A percentile compares a stretch with the other conserved stretches of the same genome.
Conservation (phyloP, 345 rosid species). For the Dipteronia sinensis region DNA sequence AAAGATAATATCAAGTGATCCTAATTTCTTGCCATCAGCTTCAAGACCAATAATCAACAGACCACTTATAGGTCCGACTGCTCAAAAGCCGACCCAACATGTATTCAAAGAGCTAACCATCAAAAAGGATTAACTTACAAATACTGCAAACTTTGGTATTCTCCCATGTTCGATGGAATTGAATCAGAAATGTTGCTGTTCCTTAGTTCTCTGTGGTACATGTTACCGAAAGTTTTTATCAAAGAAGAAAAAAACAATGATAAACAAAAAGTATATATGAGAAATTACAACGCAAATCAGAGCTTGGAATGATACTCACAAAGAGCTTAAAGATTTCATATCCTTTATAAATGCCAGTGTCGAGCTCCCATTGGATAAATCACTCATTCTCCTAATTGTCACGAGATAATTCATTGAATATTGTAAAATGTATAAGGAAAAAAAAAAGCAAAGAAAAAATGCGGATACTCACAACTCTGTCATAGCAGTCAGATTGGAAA, state of each 20-base stretch:
- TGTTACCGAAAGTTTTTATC: neutral
- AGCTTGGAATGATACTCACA: conserved; percentile 46
- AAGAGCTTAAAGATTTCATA: conserved; percentile 43
- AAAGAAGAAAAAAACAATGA: neutral
- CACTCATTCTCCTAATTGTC: conserved; percentile 57
- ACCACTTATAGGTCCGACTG: too few relatives aligned
- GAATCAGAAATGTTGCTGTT: conserved; percentile 52
- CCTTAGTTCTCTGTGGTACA: conserved; percentile 51
- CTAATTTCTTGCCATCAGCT: too few relatives aligned
- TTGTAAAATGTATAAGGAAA: neutral
- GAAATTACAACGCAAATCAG: neutral
- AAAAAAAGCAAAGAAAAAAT: neutral
- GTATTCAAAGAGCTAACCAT: neutral
- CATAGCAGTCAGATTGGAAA: conserved; percentile 45
- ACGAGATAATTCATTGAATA: conserved; percentile 2
- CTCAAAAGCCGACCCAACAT: neutral
- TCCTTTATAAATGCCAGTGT: conserved; percentile 51
- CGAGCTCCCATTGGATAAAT: conserved; percentile 56
- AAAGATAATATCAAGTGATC: too few relatives aligned
- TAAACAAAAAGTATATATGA: neutral
- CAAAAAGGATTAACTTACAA: conserved; percentile 45
- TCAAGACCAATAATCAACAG: too few relatives aligned
- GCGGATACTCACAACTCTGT: conserved; percentile 53
- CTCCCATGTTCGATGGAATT: conserved; percentile 60
- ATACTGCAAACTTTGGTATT: conserved; percentile 43